Conservation (phyloP, 2,329 filamentous ascomycete genomes). For the Trichoderma atrobrunneum region DNA sequence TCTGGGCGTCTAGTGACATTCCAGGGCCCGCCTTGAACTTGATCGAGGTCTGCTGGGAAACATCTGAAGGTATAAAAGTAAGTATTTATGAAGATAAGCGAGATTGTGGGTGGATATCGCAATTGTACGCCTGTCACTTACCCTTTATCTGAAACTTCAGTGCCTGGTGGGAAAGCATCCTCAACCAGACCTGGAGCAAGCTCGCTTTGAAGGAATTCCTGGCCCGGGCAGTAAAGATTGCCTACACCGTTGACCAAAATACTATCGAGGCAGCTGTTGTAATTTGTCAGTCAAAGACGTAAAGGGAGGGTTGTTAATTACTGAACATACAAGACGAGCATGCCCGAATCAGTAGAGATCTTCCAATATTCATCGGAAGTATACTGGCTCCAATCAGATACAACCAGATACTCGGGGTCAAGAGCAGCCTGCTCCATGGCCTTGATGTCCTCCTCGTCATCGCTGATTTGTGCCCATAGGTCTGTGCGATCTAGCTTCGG, state of each 20-base stretch:
- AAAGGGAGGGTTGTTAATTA: too few relatives aligned
- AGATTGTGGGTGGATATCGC: background rate
- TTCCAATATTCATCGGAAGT: slow-evolving; percentile 49
- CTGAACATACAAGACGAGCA: slow-evolving; percentile 36
- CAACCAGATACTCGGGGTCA: slow-evolving; percentile 45
- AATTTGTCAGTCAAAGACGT: background rate
- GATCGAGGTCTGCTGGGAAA: background rate
- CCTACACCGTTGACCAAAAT: slow-evolving; percentile 64
- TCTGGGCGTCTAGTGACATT: slow-evolving; percentile 38
- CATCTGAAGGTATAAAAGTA: background rate
- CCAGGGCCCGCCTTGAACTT: slow-evolving; percentile 12
- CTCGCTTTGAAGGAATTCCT: slow-evolving; percentile 42
- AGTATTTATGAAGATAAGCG: background rate
- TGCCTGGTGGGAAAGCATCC: slow-evolving; percentile 27
- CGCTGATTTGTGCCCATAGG: slow-evolving; percentile 34
- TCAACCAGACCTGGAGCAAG: slow-evolving; percentile 31
- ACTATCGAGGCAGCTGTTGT: slow-evolving; percentile 54
- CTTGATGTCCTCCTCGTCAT: slow-evolving; percentile 34
- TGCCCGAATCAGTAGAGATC: slow-evolving; percentile 41
- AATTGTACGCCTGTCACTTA: slow-evolving; percentile 22
- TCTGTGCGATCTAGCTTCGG: background rate
- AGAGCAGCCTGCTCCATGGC: slow-evolving; percentile 50
- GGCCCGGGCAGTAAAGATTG: slow-evolving; percentile 48
- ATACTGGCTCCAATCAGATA: slow-evolving; percentile 56
- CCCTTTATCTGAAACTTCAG: slow-evolving; percentile 42